Conservation (phyloP, 441 rosid species). For the Kokia cookei region DNA sequence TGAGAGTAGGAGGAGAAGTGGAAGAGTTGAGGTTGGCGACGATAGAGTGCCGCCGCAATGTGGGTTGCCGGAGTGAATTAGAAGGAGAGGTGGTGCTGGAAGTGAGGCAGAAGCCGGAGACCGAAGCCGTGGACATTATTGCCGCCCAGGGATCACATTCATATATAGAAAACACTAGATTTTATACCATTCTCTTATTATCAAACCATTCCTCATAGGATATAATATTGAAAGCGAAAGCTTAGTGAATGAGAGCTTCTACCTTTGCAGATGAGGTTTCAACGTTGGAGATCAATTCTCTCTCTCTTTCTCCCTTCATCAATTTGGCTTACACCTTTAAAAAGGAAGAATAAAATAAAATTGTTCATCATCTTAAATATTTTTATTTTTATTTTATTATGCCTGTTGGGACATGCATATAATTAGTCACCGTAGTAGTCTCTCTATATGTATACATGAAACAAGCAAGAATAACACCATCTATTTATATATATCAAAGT, state of each 20-base stretch:
- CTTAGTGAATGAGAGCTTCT: conserved; percentile 35
- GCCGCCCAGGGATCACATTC: conserved; percentile 5
- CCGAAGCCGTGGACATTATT: conserved; percentile 90
- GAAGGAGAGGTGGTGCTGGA: conserved; percentile 34
- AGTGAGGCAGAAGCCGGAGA: conserved; percentile 54
- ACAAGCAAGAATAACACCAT: background rate
- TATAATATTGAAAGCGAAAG: conserved; percentile 38
- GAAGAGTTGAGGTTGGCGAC: conserved; percentile 31
- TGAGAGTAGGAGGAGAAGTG: conserved; percentile 52
- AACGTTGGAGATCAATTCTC: conserved; percentile 25
- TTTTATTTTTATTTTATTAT: background rate
- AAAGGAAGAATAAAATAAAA: too few relatives aligned
- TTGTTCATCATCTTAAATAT: background rate
- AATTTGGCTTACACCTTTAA: background rate
- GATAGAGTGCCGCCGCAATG: conserved; percentile 43
- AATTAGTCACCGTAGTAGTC: background rate
- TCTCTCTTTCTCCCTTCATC: background rate
- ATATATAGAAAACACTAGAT: background rate
- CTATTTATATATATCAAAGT: background rate
- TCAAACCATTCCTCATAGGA: background rate
- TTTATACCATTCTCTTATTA: conserved; percentile 22
- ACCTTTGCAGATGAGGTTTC: conserved; percentile 41
- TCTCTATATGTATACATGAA: background rate
- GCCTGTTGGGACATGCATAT: background rate
- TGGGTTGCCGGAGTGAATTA: conserved; percentile 16